Conservation (phyloP, 2,329 filamentous ascomycete species). For the Diaporthe caulivora region DNA sequence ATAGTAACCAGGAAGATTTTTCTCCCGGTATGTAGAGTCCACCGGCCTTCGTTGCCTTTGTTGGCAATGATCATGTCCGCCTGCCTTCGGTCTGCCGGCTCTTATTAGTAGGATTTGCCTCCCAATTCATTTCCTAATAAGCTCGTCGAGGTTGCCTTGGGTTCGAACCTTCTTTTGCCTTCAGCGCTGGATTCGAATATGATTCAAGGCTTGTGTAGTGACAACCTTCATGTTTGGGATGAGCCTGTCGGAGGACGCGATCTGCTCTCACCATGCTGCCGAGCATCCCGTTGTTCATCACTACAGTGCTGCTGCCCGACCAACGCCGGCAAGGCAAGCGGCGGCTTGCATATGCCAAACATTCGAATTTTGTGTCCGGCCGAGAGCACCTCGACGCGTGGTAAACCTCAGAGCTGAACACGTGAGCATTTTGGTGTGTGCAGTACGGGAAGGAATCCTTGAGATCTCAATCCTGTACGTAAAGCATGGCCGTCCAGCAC, state of each 20-base stretch:
- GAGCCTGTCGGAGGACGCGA: neutral
- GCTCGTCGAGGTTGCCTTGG: neutral
- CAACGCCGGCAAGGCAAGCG: neutral
- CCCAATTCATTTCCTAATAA: conserved; percentile 10
- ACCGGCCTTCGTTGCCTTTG: neutral
- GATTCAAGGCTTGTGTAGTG: neutral
- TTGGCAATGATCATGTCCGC: neutral
- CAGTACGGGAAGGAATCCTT: neutral
- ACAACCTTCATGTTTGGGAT: neutral
- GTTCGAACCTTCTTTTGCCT: conserved; percentile 1
- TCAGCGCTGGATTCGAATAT: neutral
- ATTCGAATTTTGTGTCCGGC: neutral
- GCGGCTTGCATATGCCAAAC: neutral
- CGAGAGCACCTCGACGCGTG: neutral
- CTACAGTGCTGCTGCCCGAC: neutral
- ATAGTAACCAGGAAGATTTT: neutral
- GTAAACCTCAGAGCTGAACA: no score
- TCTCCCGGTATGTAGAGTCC: neutral
- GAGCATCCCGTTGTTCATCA: neutral
- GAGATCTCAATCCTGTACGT: neutral
- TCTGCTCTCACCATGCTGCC: neutral
- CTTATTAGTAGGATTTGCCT: neutral
- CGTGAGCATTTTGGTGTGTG: no score
- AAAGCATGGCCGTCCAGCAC: neutral
- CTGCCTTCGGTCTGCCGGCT: neutral